These are phyloP conservation scores for Gomphus bonarii DNA, from an alignment of 1,284 basidiomycete species.

Conservation along the genomic window DNA sequence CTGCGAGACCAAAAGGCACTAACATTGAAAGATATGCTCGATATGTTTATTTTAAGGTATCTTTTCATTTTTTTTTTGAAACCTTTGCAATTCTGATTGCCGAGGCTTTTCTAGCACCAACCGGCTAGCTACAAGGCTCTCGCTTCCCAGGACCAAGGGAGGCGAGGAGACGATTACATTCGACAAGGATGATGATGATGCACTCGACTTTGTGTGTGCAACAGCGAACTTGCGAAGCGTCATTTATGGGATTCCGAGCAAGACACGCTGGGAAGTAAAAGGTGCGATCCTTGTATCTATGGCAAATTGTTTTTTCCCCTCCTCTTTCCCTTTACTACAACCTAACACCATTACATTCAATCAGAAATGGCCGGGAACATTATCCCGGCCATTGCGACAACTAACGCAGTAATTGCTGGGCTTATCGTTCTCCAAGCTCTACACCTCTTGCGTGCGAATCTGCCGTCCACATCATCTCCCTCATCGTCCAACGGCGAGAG, in stretches of 20 bases:
- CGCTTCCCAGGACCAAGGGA: slow-evolving; percentile 23
- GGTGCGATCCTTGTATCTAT: slow-evolving; percentile 34
- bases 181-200: slow-evolving; percentile 98
- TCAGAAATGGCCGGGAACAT: slow-evolving; percentile 99
- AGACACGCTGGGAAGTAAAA: slow-evolving; percentile 96
- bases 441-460: slow-evolving; percentile 51
- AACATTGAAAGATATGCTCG: slow-evolving; percentile 68
- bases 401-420: slow-evolving; percentile 95
- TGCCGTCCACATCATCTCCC: slow-evolving; percentile 33
- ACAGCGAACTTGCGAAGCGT: slow-evolving; percentile 86
- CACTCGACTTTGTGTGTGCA: slow-evolving; percentile 93
- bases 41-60: slow-evolving; percentile 76
- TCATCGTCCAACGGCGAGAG: slow-evolving; percentile 7
- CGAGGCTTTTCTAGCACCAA: slow-evolving; percentile 44
- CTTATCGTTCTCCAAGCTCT: slow-evolving; percentile 89
- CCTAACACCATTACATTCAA: not conserved
- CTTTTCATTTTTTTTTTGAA: slow-evolving; percentile 7
- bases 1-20: slow-evolving; percentile 78
- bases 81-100: not conserved
- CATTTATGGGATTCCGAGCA: slow-evolving; percentile 81
- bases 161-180: slow-evolving; percentile 79
- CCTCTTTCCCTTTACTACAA: not conserved
- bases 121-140: slow-evolving; percentile 63
- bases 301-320: slow-evolving; percentile 3
- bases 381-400: slow-evolving; percentile 97